Conservation (phyloP, 306 rosid genomes). For the Glycine latifolia region DNA sequence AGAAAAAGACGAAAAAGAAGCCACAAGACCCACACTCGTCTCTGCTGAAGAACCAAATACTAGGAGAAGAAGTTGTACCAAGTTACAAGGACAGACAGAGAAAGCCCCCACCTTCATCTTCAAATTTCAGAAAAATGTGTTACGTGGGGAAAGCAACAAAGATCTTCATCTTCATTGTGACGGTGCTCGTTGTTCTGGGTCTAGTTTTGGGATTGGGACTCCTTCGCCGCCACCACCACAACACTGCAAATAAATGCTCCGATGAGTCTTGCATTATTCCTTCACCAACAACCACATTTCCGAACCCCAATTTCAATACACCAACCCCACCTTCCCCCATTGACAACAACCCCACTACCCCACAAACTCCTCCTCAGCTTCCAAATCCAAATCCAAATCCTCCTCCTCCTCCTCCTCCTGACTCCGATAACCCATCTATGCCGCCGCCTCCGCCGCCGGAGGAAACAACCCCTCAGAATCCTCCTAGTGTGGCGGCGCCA, state of each 20-base stretch:
- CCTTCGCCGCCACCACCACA: conserved; percentile 60
- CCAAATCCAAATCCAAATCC: conserved; percentile 35
- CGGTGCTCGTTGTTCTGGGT: conserved; percentile 72
- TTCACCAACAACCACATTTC: conserved; percentile 51
- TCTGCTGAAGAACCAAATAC: background rate
- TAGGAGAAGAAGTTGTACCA: background rate
- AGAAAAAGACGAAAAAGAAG: conserved; percentile 76
- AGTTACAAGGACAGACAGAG: too few relatives aligned
- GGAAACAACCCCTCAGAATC: conserved; percentile 11
- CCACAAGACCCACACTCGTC: conserved; percentile 41
- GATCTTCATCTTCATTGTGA: conserved; percentile 97
- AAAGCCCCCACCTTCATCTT: conserved; percentile 35
- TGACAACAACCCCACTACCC: background rate
- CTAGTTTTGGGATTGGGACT: conserved; percentile 74
- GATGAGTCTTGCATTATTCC: conserved; percentile 58
- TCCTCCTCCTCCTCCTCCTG: conserved; percentile 56
- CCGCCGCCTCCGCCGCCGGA: conserved; percentile 42
- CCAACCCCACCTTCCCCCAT: conserved; percentile 47
- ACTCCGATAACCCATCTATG: conserved; percentile 6
- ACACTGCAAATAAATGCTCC: conserved; percentile 62
- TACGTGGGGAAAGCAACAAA: conserved; percentile 98
- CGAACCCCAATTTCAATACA: conserved; percentile 57
- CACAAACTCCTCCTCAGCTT: background rate
- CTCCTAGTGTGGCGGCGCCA: conserved; percentile 59
- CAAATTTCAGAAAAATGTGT: conserved; percentile 55